phyloP scores from a whole-genome alignment of 208 protist genomes.

The Tritrichomonas foetus region DNA sequence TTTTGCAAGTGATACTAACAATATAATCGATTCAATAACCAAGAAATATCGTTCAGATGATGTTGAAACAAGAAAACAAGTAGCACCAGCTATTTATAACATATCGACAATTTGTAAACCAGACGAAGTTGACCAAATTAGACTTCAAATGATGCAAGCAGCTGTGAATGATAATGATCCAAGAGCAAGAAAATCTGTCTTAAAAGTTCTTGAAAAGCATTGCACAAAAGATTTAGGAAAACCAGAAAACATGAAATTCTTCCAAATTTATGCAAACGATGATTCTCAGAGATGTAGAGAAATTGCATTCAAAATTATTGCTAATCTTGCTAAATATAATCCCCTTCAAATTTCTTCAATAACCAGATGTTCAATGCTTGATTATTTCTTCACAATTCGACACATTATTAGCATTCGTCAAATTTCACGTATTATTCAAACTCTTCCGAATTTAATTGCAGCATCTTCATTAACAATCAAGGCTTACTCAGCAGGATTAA shows the following conservation, averaged over 20 bases:
- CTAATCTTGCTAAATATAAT: neutral
- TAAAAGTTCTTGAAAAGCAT: neutral
- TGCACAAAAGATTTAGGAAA: neutral
- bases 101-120: neutral
- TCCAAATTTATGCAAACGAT: neutral
- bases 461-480: neutral
- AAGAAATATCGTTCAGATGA: neutral
- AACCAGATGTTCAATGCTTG: neutral
- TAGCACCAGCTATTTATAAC: neutral
- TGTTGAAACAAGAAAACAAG: neutral
- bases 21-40: neutral
- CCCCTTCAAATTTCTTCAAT: neutral
- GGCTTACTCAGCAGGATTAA: neutral
- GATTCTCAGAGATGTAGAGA: neutral
- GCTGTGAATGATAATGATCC: neutral
- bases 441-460: neutral
- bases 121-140: neutral
- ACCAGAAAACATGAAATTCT: neutral
- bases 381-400: constrained; percentile 17
- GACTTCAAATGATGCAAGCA: neutral
- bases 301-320: neutral
- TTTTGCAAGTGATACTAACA: neutral
- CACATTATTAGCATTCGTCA: neutral
- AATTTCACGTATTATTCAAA: neutral
- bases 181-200: neutral